phyloP scores from a whole-genome alignment of 768 basidiomycete genomes.

The Lyophyllum shimeji region DNA sequence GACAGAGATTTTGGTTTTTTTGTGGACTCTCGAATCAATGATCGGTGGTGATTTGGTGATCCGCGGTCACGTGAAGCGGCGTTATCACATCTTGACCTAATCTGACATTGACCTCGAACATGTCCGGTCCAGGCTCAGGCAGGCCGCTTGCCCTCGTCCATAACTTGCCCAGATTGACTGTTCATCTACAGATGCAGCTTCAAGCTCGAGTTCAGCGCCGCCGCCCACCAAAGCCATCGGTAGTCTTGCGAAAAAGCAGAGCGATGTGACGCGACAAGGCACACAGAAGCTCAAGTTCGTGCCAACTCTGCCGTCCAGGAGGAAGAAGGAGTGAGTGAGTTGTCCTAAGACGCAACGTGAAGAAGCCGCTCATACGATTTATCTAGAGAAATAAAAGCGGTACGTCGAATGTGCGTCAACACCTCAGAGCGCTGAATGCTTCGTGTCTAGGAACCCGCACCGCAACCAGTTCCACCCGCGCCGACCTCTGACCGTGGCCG shows the following conservation, averaged over 20 bases:
- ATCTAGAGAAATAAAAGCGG: conserved; percentile 64
- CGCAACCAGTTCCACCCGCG: conserved; percentile 28
- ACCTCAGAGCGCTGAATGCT: conserved; percentile 1
- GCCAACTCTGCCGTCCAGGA: conserved; percentile 70
- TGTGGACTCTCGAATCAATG: neutral
- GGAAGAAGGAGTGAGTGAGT: conserved; percentile 76
- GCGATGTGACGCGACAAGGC: conserved; percentile 73
- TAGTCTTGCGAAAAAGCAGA: conserved; percentile 70
- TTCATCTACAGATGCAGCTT: conserved; percentile 28
- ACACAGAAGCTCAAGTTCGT: conserved; percentile 79
- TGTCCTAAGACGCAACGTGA: neutral
- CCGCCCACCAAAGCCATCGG: conserved; percentile 64
- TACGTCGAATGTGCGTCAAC: conserved; percentile 27
- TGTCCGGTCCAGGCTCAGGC: conserved; percentile 28
- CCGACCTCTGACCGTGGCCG: conserved; percentile 44
- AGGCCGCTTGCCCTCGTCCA: conserved; percentile 4
- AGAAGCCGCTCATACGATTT: conserved; percentile 7
- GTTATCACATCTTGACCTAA: neutral
- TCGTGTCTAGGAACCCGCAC: conserved; percentile 45
- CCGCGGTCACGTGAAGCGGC: conserved; percentile 1
- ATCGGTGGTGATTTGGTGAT: conserved; percentile 10
- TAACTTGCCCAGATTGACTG: neutral
- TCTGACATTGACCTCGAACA: neutral
- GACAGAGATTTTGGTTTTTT: neutral
- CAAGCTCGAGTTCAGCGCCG: conserved; percentile 26